Base-by-base conservation (phyloP, 257 asterid genomes). In the Petunia axillaris region DNA sequence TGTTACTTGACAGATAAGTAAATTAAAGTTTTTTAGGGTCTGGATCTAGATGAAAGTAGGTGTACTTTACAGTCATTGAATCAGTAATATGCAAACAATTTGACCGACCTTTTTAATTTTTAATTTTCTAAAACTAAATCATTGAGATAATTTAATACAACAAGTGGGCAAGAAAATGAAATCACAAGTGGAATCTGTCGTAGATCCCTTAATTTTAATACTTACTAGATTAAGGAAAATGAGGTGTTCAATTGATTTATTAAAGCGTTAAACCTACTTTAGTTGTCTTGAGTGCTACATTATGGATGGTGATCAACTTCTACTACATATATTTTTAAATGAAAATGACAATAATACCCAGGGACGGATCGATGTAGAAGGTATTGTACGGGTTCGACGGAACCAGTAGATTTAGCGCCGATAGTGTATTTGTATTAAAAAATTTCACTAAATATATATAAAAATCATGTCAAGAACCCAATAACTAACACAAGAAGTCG, bases 91-190 rank as follows among this genome's bases (percentile, higher is more conserved):
- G 8, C 39, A 58, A 4, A 3, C 13, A 9, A 16, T n/a, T 15
- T 16, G 25, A n/a, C 43, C 36, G 41, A 59, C 73, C 37, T 60
- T 43, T 85, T 8, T 10, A 81, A 63, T 76, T 48, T 68, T 67
- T 48, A 60, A 81, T 60, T 53, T 55, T 44, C 73, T 74, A 79
- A 60, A 62, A 70, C 55, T 68, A 54, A 60, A 78, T 64, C 46
- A 65, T 76, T 60, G 67, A 50, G 73, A 2, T 14, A 3, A 68
- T 84, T 83, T 16, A 5, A 81, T 65, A 64, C 62, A 48, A 80
- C 88, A 85, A 88, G 84, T 87, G 85, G 88, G 46, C 36, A 10
- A 62, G 70, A 85, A 84, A 87, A 85, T 80, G 48, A 83, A 70
- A 82, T 60, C 60, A 65, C 59, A 77, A 82, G 86, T 76, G 85